Conservation (phyloP, 75 land plant genomes). For the Cryptomeria japonica region DNA sequence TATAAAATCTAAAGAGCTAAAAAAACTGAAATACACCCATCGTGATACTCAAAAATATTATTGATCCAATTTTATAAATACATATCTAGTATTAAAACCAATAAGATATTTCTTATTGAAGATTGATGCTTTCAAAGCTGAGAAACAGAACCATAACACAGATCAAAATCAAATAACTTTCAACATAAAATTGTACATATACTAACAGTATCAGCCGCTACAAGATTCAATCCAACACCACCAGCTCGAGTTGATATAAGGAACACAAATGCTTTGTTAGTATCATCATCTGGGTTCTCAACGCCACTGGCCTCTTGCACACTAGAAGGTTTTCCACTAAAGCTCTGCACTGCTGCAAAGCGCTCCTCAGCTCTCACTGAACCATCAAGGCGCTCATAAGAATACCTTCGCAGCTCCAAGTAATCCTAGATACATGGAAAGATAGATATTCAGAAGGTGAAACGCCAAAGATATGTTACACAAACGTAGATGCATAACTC, state of each 20-base stretch:
- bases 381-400: conserved; percentile 95
- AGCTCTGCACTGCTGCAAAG: conserved; percentile 86
- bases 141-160: neutral
- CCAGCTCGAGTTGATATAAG: conserved; percentile 94
- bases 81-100: neutral
- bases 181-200: neutral
- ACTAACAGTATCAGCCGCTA: conserved; percentile 94
- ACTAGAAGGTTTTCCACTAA: conserved; percentile 31
- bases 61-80: no score
- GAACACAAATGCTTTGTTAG: conserved; percentile 62
- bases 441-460: neutral
- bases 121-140: neutral
- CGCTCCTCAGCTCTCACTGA: conserved; percentile 95
- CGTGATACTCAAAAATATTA: neutral
- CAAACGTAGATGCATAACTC: neutral
- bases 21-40: neutral
- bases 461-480: neutral
- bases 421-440: conserved; percentile 59
- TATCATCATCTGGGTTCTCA: neutral
- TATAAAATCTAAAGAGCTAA: neutral
- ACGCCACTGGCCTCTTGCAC: conserved; percentile 12
- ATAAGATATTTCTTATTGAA: neutral
- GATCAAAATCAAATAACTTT: neutral
- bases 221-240: conserved; percentile 92
- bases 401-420: conserved; percentile 75